phyloP scores from a whole-genome alignment of 768 basidiomycete species.

The Boletus subparvulus region DNA sequence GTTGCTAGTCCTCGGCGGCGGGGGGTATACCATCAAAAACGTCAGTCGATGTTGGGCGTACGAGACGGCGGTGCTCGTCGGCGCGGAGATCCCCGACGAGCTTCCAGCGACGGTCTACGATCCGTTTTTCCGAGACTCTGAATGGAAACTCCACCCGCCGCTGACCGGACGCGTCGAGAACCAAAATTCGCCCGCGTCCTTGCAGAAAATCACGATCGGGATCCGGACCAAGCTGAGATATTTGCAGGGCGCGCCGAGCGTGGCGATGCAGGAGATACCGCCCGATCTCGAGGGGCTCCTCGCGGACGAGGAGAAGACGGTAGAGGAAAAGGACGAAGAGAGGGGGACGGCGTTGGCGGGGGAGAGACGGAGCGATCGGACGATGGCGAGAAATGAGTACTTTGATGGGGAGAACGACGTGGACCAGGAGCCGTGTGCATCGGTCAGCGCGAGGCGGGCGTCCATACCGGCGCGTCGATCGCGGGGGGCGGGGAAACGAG shows the following conservation, averaged over 20 bases:
- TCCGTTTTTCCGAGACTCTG: conserved; percentile 86
- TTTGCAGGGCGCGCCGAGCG: conserved; percentile 93
- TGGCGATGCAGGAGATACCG: conserved; percentile 94
- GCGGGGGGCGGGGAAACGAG: conserved; percentile 25
- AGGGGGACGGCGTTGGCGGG: conserved; percentile 55
- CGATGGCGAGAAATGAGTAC: conserved; percentile 61
- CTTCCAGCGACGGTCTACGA: conserved; percentile 91
- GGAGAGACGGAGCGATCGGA: conserved; percentile 50
- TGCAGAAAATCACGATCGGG: conserved; percentile 85
- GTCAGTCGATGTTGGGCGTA: conserved; percentile 99
- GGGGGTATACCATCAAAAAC: conserved; percentile 96
- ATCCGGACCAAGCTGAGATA: conserved; percentile 89
- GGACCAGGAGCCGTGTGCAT: conserved; percentile 46
- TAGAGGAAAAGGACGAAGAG: conserved; percentile 73
- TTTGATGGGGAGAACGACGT: conserved; percentile 73
- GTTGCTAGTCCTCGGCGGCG: conserved; percentile 88
- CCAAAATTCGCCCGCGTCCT: conserved; percentile 76
- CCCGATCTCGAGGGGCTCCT: conserved; percentile 82
- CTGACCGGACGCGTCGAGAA: conserved; percentile 91
- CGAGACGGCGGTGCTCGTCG: conserved; percentile 92
- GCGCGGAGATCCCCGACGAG: conserved; percentile 77
- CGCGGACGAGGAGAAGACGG: conserved; percentile 65
- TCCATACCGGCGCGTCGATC: conserved; percentile 16
- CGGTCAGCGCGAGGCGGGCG: conserved; percentile 20
- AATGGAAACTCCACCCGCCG: conserved; percentile 92